Base-by-base conservation (phyloP, 495 filamentous ascomycete genomes). In the Pseudomonodictys pantanalensis region DNA sequence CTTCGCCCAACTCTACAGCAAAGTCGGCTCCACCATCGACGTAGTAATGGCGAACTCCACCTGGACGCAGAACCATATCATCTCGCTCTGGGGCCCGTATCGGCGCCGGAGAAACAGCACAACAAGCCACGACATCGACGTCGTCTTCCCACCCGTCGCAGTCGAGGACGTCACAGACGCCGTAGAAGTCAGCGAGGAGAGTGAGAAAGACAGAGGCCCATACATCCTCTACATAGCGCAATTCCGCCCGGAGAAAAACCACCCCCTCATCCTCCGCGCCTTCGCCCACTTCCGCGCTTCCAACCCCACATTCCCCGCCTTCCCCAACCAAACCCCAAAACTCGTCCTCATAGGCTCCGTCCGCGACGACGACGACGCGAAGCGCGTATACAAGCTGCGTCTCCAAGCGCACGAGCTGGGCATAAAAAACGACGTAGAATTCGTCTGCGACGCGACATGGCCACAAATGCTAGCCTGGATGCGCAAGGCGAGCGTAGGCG, bases 191-290 rank as follows among this genome's bases (percentile, higher is more conserved):
- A 81, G 80, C 24, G 75, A 72, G 1, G 80, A 79, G 24, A 89
- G 80, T 65, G 91, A 92, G 64, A 73, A 72, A 62, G 69, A 69
- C 33, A 84, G 93, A 28, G 78, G 88, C 68, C 84, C 82, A 23
- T 76, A 83, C 23, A 69, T 97, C 35, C 77, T 98, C 5, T 97
- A 95, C 75, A 96, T 98, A 52, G 93, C 93, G 2, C 93, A 98
- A 71, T 98, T 97, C 75, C 85, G 93, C 0, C 91, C 93, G 0
- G 93, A 98, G 69, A 98, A 98, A 77, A 96, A 96, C 70, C 95
- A 97, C 72, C 76, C 84, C 26, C 78, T 95, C 7, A 82, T 98
- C 24, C 74, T 98, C 20, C 80, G 87, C 55, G 83, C 95, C 0
- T 98, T 97, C 65, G 83, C 90, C 7, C 20, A 25, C 4, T 39